Evolutionary conservation across 106 monocot species (phyloP).

Genomic region (Xerophyta viscosa): DNA sequence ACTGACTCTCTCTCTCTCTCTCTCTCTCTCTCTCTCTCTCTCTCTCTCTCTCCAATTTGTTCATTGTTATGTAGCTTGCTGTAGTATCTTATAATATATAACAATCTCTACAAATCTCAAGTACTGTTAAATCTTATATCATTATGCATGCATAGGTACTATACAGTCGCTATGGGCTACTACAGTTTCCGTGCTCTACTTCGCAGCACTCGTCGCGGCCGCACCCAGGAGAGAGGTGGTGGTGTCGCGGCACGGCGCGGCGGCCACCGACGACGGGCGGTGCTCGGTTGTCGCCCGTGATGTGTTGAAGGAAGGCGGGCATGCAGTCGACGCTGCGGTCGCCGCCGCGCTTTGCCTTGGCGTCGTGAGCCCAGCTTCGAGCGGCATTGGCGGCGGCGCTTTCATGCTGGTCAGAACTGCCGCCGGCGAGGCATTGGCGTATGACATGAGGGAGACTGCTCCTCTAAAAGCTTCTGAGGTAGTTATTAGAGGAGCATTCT

Average conservation of each 20-base stretch:
- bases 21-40: too few relatives aligned
- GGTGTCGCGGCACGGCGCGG: conserved; percentile 48
- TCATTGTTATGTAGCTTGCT: too few relatives aligned
- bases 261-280: conserved; percentile 63
- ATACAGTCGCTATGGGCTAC: too few relatives aligned
- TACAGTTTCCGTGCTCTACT: too few relatives aligned
- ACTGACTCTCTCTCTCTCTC: too few relatives aligned
- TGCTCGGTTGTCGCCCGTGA: conserved; percentile 66
- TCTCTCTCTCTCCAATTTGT: too few relatives aligned
- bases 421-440: conserved; percentile 51
- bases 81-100: too few relatives aligned
- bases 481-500: too few relatives aligned
- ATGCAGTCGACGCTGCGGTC: conserved; percentile 78
- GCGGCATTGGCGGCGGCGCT: conserved; percentile 89
- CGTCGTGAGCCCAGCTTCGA: conserved; percentile 85
- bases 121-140: too few relatives aligned
- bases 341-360: conserved; percentile 68
- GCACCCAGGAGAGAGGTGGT: conserved; percentile 44
- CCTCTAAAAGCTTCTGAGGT: conserved; percentile 57
- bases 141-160: too few relatives aligned
- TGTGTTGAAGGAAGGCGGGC: conserved; percentile 64
- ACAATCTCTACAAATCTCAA: too few relatives aligned
- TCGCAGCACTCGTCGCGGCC: too few relatives aligned
- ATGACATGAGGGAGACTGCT: conserved; percentile 88
- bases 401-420: conserved; percentile 77